phyloP scores from a whole-genome alignment of 495 filamentous ascomycete species.

The Xylaria grammica region DNA sequence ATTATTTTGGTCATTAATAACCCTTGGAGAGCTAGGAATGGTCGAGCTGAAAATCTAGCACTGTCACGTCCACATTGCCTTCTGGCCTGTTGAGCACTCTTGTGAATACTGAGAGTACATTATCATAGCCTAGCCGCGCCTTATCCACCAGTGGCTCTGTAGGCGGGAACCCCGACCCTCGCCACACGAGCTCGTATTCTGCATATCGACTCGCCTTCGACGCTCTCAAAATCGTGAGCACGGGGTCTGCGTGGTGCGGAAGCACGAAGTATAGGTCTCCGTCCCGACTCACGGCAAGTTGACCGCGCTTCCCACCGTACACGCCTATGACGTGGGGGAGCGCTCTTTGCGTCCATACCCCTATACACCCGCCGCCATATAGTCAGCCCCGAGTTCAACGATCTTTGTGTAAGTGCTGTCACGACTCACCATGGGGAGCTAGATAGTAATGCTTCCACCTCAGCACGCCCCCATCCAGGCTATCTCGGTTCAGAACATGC shows the following conservation, averaged over 20 bases:
- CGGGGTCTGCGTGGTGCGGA: constrained; percentile 32
- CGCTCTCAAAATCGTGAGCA: constrained; percentile 40
- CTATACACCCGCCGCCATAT: constrained; percentile 21
- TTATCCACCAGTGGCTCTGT: constrained; percentile 48
- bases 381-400: not conserved
- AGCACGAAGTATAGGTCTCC: constrained; percentile 46
- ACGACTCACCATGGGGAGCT: constrained; percentile 39
- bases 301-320: constrained; percentile 42
- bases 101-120: constrained; percentile 45
- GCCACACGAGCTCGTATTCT: constrained; percentile 42
- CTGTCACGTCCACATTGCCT: constrained; percentile 31
- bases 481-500: constrained; percentile 53
- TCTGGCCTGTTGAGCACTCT: constrained; percentile 22
- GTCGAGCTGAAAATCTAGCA: constrained; percentile 45
- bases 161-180: constrained; percentile 31
- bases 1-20: not conserved
- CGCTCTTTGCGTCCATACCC: constrained; percentile 35
- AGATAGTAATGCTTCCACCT: constrained; percentile 56
- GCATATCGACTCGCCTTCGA: constrained; percentile 32
- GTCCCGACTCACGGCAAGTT: constrained; percentile 39
- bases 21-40: too few species aligned
- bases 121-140: constrained; percentile 39
- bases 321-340: constrained; percentile 35
- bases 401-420: too few species aligned
- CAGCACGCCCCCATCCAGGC: constrained; percentile 31